These are phyloP conservation scores for Hygrocybe punicea DNA, from an alignment of 768 basidiomycete genomes.

Conservation along the genomic window DNA sequence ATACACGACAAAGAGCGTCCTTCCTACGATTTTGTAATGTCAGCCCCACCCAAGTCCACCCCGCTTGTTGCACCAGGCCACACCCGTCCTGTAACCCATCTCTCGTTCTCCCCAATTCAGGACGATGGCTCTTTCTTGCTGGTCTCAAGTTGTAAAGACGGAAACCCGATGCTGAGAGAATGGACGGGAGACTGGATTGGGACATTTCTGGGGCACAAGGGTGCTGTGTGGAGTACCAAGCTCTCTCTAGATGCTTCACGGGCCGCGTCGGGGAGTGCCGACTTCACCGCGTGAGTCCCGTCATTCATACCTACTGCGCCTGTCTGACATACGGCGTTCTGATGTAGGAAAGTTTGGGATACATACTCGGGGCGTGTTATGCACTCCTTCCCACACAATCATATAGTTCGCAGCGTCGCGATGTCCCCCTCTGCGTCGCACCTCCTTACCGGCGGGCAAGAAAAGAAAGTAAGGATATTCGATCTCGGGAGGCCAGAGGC, in stretches of 20 bases:
- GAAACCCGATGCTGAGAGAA: conserved; percentile 93
- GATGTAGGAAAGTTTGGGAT: conserved; percentile 88
- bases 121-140: conserved; percentile 85
- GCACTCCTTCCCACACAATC: conserved; percentile 97
- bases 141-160: conserved; percentile 98
- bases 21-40: conserved; percentile 41
- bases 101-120: conserved; percentile 85
- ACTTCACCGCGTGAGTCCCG: conserved; percentile 86
- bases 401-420: conserved; percentile 95
- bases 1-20: conserved; percentile 18
- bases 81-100: conserved; percentile 86
- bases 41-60: conserved; percentile 59
- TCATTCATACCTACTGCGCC: background rate
- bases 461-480: conserved; percentile 96
- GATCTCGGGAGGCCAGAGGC: conserved; percentile 84
- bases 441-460: conserved; percentile 89
- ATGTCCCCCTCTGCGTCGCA: conserved; percentile 66
- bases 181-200: conserved; percentile 99
- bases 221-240: conserved; percentile 96
- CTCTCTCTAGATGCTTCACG: conserved; percentile 80
- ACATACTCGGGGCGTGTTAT: conserved; percentile 82
- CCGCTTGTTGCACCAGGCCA: conserved; percentile 85
- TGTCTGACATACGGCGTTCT: background rate
- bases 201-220: conserved; percentile 84
- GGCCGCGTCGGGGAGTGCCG: conserved; percentile 91